Conservation (phyloP, 169 alveolate species). For the Cystoisospora suis region DNA sequence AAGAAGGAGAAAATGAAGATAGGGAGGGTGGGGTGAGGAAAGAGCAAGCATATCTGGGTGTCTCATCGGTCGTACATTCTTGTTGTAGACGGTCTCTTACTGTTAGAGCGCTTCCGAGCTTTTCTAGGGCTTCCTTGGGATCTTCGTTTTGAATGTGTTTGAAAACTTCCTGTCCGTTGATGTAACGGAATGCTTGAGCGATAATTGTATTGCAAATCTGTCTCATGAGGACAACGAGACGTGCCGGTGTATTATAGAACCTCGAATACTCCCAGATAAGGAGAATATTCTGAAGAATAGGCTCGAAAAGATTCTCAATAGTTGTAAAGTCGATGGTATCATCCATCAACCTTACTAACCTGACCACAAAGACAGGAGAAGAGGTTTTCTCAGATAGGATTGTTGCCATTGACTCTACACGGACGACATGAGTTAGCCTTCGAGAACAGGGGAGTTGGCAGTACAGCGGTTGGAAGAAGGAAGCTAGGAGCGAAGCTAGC, state of each 20-base stretch:
- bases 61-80: too few relatives aligned
- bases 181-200: conserved; percentile 85
- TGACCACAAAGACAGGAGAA: too few relatives aligned
- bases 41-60: too few relatives aligned
- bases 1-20: too few relatives aligned
- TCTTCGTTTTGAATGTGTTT: conserved; percentile 88
- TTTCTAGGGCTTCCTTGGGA: conserved; percentile 89
- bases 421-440: too few relatives aligned
- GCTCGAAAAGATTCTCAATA: conserved; percentile 86
- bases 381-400: too few relatives aligned
- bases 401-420: too few relatives aligned
- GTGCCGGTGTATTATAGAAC: conserved; percentile 91
- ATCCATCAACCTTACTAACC: conserved; percentile 83
- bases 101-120: conserved; percentile 84
- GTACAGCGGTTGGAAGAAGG: too few relatives aligned
- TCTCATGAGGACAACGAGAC: conserved; percentile 91
- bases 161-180: conserved; percentile 88
- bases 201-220: conserved; percentile 93
- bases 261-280: conserved; percentile 89
- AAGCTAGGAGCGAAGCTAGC: too few relatives aligned
- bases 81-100: neutral
- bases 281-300: conserved; percentile 90
- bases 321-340: conserved; percentile 87
- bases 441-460: too few relatives aligned
- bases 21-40: too few relatives aligned